Percentiles rank a stretch among this genome's conserved stretches.
phyloP scores from a whole-genome alignment of 345 rosid species.

The Raphanus raphanistrum region DNA sequence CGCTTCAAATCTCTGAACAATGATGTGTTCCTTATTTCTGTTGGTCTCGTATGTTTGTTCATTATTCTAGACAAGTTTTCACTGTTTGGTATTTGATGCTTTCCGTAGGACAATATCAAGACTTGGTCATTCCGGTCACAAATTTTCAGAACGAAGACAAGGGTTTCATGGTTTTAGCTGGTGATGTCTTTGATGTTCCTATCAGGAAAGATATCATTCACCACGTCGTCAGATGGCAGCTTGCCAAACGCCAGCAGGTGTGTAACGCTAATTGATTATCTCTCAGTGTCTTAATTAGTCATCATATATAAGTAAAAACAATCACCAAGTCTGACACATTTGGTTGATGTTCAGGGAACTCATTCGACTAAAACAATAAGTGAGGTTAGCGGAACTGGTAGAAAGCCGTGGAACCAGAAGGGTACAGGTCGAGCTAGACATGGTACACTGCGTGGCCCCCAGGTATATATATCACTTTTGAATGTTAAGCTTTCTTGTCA shows the following conservation, averaged over 20 bases:
- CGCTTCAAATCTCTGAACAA: background rate
- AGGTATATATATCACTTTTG: slow-evolving; percentile 49
- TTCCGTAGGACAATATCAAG: slow-evolving; percentile 63
- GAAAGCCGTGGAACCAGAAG: slow-evolving; percentile 88
- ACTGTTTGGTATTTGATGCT: slow-evolving; percentile 9
- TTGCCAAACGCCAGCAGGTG: slow-evolving; percentile 90
- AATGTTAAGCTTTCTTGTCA: slow-evolving; percentile 4
- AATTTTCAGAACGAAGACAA: slow-evolving; percentile 73
- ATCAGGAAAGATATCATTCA: slow-evolving; percentile 90
- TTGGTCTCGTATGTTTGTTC: background rate
- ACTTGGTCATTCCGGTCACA: slow-evolving; percentile 77
- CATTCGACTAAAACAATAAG: slow-evolving; percentile 93
- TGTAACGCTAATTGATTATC: background rate
- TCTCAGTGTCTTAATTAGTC: background rate
- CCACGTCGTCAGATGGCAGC: slow-evolving; percentile 88
- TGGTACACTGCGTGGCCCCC: slow-evolving; percentile 83
- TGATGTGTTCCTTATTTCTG: background rate
- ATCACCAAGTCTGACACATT: slow-evolving; percentile 10
- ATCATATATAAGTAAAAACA: background rate
- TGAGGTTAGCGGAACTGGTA: slow-evolving; percentile 96
- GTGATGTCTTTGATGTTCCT: slow-evolving; percentile 94
- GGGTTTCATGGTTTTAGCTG: slow-evolving; percentile 84
- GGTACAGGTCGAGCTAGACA: slow-evolving; percentile 93
- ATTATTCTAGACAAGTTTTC: background rate
- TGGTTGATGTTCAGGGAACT: slow-evolving; percentile 57